Evolutionary conservation across 805 yeast species (phyloP), one percentile per base, ranked within the genome.

Genomic region (Sporopachydermia lactativora): DNA sequence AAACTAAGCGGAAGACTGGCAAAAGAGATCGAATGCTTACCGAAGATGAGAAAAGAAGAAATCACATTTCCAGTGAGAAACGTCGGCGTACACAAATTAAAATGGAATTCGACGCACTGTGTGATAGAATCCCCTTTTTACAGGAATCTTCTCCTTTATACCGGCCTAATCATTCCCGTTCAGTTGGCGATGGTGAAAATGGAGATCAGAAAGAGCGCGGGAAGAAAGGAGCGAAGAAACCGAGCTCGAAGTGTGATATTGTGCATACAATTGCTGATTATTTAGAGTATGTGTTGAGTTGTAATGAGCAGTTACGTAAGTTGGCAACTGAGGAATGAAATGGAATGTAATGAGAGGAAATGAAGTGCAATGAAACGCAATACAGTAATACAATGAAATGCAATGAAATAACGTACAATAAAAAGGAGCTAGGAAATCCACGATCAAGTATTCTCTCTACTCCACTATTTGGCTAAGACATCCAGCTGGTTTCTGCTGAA

Each of bases 51-150:
- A 55, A 58, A 35, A 52, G 70, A 15, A 40, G 47, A 37, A 63
- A 61, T 42, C 69, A 64, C 43, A 52, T 62, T 18, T 49, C 53
- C 15, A 56, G 60, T 36, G 69, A 64, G 41, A 59, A 64, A 49
- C 53, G 58, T 18, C 55, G 69, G 2, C 52, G 69, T 3, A 63
- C 60, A 41, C 44, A 46, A 24, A 65, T 64, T 46, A 61, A 60
- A 47, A 50, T 47, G 35, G 54, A 57, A 34, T 61, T 61, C 44
- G 55, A 55, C n/a, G 57, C 53, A 38, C 47, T 64, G 50, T 53
- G 61, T 39, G 40, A 45, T 5, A 45, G 63, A 39, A 60, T 64
- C 11, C 69, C 68, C 13, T n/a, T 38, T 38, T 11, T 19, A 34
- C 39, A 38, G 24, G 40, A 17, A 31, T 18, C 14, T 6, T 19